Conservation (phyloP, 192 early-diverging fungal species). For the Coemansia sp. region DNA sequence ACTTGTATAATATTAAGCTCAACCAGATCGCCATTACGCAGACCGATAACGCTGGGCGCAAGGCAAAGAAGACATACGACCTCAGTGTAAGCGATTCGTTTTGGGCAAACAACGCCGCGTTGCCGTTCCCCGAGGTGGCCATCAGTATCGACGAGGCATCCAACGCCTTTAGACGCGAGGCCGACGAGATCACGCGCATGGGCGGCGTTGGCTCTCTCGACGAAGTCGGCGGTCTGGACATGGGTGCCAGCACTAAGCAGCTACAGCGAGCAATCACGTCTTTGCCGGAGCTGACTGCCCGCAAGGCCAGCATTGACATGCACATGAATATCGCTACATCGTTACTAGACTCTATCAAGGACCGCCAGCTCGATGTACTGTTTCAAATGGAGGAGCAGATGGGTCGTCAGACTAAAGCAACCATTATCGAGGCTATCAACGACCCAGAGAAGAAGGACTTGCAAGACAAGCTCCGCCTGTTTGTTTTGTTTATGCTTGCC, state of each 20-base stretch:
- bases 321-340: constrained; percentile 98
- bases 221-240: constrained; percentile 60
- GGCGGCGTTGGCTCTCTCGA: constrained; percentile 80
- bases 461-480: constrained; percentile 90
- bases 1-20: constrained; percentile 90
- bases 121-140: constrained; percentile 97
- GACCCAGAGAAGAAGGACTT: constrained; percentile 80
- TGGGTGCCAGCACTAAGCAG: constrained; percentile 82
- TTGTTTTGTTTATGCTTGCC: constrained; percentile 86
- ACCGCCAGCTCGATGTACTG: constrained; percentile 90
- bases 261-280: constrained; percentile 89
- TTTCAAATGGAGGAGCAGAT: constrained; percentile 95
- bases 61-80: constrained; percentile 78
- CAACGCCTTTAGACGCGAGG: constrained; percentile 93
- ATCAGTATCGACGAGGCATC: constrained; percentile 94
- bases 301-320: constrained; percentile 94
- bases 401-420: constrained; percentile 72
- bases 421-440: constrained; percentile 79
- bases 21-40: constrained; percentile 73
- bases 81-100: constrained; percentile 90
- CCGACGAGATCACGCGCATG: constrained; percentile 86
- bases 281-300: constrained; percentile 93
- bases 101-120: constrained; percentile 90
- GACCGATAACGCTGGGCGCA: constrained; percentile 66
- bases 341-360: constrained; percentile 86